Base-by-base conservation (phyloP, 768 basidiomycete species). In the Phanerochaete sordida region DNA sequence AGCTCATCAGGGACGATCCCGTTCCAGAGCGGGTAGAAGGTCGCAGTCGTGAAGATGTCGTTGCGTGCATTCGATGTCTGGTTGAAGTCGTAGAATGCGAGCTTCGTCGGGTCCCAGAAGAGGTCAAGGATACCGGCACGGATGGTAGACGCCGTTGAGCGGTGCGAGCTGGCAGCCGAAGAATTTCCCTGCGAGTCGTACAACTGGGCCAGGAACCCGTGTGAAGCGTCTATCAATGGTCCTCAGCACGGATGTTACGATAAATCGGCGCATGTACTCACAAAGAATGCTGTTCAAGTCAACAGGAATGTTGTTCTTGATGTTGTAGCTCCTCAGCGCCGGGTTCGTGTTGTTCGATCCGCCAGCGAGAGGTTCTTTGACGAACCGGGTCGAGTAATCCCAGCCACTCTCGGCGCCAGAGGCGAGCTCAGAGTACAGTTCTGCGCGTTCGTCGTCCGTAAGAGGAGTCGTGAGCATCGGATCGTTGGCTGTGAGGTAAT, bases 31-130 rank as follows among this genome's bases (percentile, higher is more conserved):
- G 95, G 91, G 70, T 93, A 93, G 76, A 86, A 94, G 0, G 83
- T 85, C 1, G 91, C 94, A 2, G 76, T 79, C n/a, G 84, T 84
- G 75, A 88, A 94, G 30, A 92, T 69, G 50, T 65, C 72, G 66
- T 84, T 87, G 55, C 88, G 84, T 15, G 81, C 68, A 52, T 87
- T 85, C 2, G 86, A 80, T 7, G 84, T 87, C 43, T 88, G 72
- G 71, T 93, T 92, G 74, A 90, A 97, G 73, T 96, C 95, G 67
- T 95, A 95, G 74, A 95, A 96, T 0, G 88, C 88, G n/a, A 93
- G 77, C 77, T 90, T 91, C 8, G 76, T 73, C 0, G 84, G 64
- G 68, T 96, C 90, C 94, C 95, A 97, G 73, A 85, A 78, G 9
- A 97, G 81, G 70, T 98, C 95, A 35, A 97, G 75, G 61, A 97